Conservation (phyloP, 106 monocot species). For the Dioscorea zingiberensis region DNA sequence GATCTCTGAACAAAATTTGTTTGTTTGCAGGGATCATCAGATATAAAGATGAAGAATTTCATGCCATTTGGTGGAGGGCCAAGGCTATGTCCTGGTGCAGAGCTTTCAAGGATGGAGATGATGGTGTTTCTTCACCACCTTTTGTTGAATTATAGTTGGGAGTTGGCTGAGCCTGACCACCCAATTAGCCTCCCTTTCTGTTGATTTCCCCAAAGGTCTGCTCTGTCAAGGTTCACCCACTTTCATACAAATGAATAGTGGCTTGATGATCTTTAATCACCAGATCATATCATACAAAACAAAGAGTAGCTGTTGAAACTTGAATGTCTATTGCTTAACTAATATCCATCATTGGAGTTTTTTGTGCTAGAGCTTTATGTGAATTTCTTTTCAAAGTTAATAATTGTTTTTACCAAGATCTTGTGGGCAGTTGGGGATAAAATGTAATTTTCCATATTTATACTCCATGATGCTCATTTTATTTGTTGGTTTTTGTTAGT, state of each 20-base stretch:
- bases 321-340: too few relatives aligned
- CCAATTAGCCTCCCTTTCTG: slow-evolving; percentile 15
- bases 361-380: too few relatives aligned
- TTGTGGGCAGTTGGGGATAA: too few relatives aligned
- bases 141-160: slow-evolving; percentile 30
- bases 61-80: slow-evolving; percentile 36
- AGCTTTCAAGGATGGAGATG: slow-evolving; percentile 47
- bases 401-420: too few relatives aligned
- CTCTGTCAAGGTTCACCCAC: slow-evolving; percentile 23
- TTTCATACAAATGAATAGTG: background rate
- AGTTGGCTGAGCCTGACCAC: slow-evolving; percentile 22
- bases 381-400: too few relatives aligned
- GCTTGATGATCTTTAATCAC: too few relatives aligned
- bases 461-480: too few relatives aligned
- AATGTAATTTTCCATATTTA: too few relatives aligned
- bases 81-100: slow-evolving; percentile 34
- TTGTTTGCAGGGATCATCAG: background rate
- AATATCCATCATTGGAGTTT: too few relatives aligned
- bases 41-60: background rate
- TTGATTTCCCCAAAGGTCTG: slow-evolving; percentile 36
- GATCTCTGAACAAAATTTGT: background rate
- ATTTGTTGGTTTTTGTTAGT: too few relatives aligned
- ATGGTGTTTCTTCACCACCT: slow-evolving; percentile 53
- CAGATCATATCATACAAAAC: too few relatives aligned
- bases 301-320: too few relatives aligned